Evolutionary conservation across 106 monocot genomes (phyloP).

Genomic region (Apostasia shenzhenica): DNA sequence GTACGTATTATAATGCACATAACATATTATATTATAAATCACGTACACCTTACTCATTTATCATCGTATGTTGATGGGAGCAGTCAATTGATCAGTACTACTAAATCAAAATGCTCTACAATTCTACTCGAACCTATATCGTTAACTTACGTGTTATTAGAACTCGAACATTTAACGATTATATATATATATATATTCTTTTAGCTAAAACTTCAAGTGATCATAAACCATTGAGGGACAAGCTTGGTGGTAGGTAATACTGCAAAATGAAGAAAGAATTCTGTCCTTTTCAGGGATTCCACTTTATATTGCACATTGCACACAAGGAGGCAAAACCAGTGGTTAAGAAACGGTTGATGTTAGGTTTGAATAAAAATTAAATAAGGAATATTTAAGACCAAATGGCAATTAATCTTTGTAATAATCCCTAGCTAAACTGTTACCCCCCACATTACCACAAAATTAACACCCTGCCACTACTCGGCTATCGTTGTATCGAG

Average conservation of each 20-base stretch:
- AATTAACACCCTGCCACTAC: neutral
- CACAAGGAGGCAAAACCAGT: neutral
- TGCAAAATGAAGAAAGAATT: neutral
- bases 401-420: too few relatives aligned
- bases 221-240: neutral
- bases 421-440: neutral
- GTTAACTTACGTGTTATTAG: too few relatives aligned
- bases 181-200: too few relatives aligned
- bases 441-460: neutral
- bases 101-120: too few relatives aligned
- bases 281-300: neutral
- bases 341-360: conserved; percentile 4
- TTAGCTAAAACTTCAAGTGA: neutral
- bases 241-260: neutral
- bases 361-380: neutral
- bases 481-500: neutral
- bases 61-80: too few relatives aligned
- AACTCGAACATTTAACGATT: too few relatives aligned
- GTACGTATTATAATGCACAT: too few relatives aligned
- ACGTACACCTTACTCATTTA: too few relatives aligned
- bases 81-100: too few relatives aligned
- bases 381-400: too few relatives aligned
- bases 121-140: too few relatives aligned
- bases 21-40: too few relatives aligned
- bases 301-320: neutral